phyloP scores from a whole-genome alignment of 1,284 basidiomycete species.

The Ustilago trichophora region DNA sequence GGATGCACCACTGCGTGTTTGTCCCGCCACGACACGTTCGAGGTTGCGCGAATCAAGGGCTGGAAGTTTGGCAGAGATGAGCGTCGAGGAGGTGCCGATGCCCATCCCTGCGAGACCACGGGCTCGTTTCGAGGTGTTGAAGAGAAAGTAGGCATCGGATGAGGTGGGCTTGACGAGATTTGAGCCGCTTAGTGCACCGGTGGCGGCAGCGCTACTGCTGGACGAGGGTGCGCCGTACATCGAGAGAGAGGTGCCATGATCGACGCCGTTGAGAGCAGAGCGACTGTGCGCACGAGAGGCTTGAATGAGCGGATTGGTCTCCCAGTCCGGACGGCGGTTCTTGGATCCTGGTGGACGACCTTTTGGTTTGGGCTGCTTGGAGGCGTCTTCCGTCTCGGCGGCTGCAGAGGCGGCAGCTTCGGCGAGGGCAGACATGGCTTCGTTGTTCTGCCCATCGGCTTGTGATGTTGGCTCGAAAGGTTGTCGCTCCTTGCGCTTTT shows the following conservation, averaged over 20 bases:
- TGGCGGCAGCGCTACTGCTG: not conserved
- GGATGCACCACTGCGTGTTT: slow-evolving; percentile 13
- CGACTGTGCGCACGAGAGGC: slow-evolving; percentile 16
- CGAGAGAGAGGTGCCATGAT: slow-evolving; percentile 18
- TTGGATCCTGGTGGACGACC: slow-evolving; percentile 36
- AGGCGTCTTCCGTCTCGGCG: slow-evolving; percentile 18
- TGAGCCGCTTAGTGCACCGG: slow-evolving; percentile 6
- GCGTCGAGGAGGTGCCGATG: slow-evolving; percentile 17
- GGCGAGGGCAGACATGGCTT: slow-evolving; percentile 25
- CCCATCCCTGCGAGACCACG: slow-evolving; percentile 34
- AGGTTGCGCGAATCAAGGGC: slow-evolving; percentile 31
- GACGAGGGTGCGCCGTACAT: slow-evolving; percentile 16
- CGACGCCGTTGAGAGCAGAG: not conserved
- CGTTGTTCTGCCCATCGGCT: slow-evolving; percentile 2
- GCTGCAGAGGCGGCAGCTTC: slow-evolving; percentile 23
- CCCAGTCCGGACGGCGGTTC: slow-evolving; percentile 38
- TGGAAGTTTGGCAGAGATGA: slow-evolving; percentile 33
- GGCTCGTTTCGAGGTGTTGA: slow-evolving; percentile 41
- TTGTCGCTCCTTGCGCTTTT: slow-evolving; percentile 43
- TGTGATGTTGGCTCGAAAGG: slow-evolving; percentile 33
- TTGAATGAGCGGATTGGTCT: slow-evolving; percentile 27
- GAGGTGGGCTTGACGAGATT: slow-evolving; percentile 39
- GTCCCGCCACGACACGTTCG: slow-evolving; percentile 8
- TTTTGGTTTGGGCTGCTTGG: slow-evolving; percentile 19
- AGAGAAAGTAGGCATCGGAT: slow-evolving; percentile 48